A percentile compares a stretch with the other conserved stretches of the same genome.
phyloP scores from a whole-genome alignment of 805 yeast genomes.

The Saturnispora mendoncae region DNA sequence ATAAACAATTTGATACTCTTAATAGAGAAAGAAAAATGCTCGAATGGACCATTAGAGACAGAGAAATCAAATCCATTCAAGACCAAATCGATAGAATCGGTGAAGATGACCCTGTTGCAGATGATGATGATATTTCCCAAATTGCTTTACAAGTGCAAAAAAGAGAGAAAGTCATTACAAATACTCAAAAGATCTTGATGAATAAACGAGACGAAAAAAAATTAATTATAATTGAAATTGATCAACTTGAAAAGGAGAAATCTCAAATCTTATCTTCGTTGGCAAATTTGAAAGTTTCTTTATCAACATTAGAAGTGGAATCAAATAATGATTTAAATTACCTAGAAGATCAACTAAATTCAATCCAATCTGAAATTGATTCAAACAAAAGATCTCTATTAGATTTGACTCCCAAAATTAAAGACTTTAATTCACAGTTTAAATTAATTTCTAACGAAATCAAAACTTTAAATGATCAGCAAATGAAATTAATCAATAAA shows the following conservation, averaged over 20 bases:
- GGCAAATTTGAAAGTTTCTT: conserved; percentile 35
- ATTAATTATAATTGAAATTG: conserved; percentile 45
- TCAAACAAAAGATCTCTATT: not conserved
- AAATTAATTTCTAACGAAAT: conserved; percentile 14
- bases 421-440: conserved; percentile 17
- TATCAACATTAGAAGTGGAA: conserved; percentile 35
- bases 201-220: conserved; percentile 41
- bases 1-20: conserved; percentile 57
- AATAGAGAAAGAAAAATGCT: conserved; percentile 61
- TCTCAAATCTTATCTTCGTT: conserved; percentile 34
- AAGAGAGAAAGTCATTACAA: conserved; percentile 45
- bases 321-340: conserved; percentile 15
- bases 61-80: conserved; percentile 60
- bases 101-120: conserved; percentile 36
- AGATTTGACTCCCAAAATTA: conserved; percentile 29
- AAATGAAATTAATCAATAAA: conserved; percentile 56
- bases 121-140: conserved; percentile 43
- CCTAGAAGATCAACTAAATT: conserved; percentile 1
- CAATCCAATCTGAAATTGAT: not conserved
- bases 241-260: conserved; percentile 32
- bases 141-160: conserved; percentile 46
- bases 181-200: conserved; percentile 38
- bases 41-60: conserved; percentile 68
- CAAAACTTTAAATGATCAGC: conserved; percentile 39
- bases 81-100: conserved; percentile 55